Base-by-base conservation (phyloP, 768 basidiomycete genomes). In the Mycena metata region DNA sequence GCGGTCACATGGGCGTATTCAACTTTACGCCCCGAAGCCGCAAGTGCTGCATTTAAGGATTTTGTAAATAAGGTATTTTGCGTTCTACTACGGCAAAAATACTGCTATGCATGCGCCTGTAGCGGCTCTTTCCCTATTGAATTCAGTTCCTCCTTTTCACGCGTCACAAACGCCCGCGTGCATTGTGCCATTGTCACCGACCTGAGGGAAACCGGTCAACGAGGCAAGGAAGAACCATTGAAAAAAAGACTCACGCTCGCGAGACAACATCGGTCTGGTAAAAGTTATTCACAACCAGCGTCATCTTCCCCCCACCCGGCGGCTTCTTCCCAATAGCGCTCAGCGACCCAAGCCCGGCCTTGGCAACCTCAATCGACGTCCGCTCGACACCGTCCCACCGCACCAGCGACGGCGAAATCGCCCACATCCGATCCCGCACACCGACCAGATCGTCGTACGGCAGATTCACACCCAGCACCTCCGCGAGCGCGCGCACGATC, bases 131-230 rank as follows among this genome's bases (percentile, higher is more conserved):
- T 86, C 50, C 84, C 83, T 43, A 82, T 76, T 47, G 85, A 83
- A 58, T 83, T 82, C 72, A 89, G 86, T 52, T 85, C 87, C 74
- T 87, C 85, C 73, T 87, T 83, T 82, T 92, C 90, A 36, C 88
- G 90, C 76, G 91, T 90, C 69, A 92, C 91, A 76, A 96, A 97
- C 21, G 95, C 86, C 52, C 92, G 90, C 16, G 93, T 93, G 78
- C 96, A 97, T 72, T 96, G 93, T 1, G 96, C 96, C 96, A 98
- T 98, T 41, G 96, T 96, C 41, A 95, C 92, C n/a, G 94, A 95
- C 17, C 35, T 64, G 45, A 9, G 45, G 33, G 36, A 47, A 60
- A 55, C 10, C 60, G 26, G 13, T 23, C 15, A 46, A 8, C 24
- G 49, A 56, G n/a, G 24, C 10, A 60, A 30, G 8, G 46, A 17